Base-by-base conservation (phyloP, 192 early-diverging fungal genomes). In the Linnemannia elongata region DNA sequence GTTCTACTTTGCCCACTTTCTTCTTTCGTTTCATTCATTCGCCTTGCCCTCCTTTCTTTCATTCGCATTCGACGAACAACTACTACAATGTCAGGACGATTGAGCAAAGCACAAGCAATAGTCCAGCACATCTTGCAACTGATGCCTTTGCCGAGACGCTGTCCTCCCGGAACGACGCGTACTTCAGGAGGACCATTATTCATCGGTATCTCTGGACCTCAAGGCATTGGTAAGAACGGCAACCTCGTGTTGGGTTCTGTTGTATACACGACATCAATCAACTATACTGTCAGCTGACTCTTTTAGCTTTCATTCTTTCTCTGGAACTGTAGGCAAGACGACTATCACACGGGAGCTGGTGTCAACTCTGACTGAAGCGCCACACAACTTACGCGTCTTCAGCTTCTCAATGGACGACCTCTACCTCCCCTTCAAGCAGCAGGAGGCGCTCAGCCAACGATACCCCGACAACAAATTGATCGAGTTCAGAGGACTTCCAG, bases 361-460 rank as follows among this genome's bases (percentile, higher is more conserved):
- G 0, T 69, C 79, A 30, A 52, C 76, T 1, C 72, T 87, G 3
- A 74, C 76, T 13, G 18, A 39, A 10, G 72, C 79, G 13, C 85
- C 85, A 0, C 90, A 92, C 49, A 83, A 93, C 22, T 49, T 95
- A 20, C 78, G 85, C 6, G 91, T 94, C 0, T 88, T 95, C 3
- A 89, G 89, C 5, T 94, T 96, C 63, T 97, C 96, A 7, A 88
- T 94, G 69, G 98, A 99, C 87, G 98, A 99, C 84, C 88, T 99
- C 15, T 98, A 98, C 80, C 88, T 97, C 30, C 89, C 96, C 0
- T 88, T 91, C 77, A 80, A 82, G 13, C 93, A 96, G n/a, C 97
- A 97, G 80, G 69, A 77, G 10, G 55, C 85, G 4, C 79, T 95
- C 1, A 66, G 92, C 9, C n/a, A 74, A 10, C 49, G 33, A 5